Base-by-base conservation (phyloP, 441 rosid genomes). In the Croton setiger region DNA sequence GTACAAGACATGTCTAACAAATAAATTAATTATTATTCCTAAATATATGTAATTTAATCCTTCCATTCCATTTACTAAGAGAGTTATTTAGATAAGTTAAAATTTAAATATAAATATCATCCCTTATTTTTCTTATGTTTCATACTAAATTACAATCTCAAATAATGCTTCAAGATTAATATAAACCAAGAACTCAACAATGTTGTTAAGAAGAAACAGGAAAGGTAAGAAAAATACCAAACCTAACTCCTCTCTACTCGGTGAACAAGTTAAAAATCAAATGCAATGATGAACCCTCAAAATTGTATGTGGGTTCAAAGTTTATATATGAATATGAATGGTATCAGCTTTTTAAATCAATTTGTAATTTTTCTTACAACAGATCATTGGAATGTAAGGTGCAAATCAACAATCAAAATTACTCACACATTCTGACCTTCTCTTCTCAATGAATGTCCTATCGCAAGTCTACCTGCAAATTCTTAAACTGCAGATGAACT, bases 311-410 rank as follows among this genome's bases (percentile, higher is more conserved):
- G 33, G 67, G 41, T 59, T 37, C 59, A 4, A 20, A 57, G 55
- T 71, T 71, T 17, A 11, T 21, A 7, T 3, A 37, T 33, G 43
- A 17, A n/a, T n/a, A 52, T 55, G 1, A 12, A 41, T 55, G 1
- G 10, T 7, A 18, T 51, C 15, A 7, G 18, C 21, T 51, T 17
- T 7, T 51, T 6, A 23, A 21, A 49, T 58, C 21, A 12, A 7
- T n/a, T n/a, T 18, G 58, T 17, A 55, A 55, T 15, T 55, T 56
- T 56, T 63, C 79, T 55, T 56, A 60, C 69, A 68, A 49, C 44
- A 62, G 60, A 64, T 69, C 33, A 57, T n/a, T 31, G 18, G 41
- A 13, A 4, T 59, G 55, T 35, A 35, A 41, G 48, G n/a, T 53
- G 59, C 31, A 54, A 60, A 63, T 36, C 20, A 62, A 63, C 49